Evolutionary conservation across 176 grass and related monocot genomes (phyloP), one percentile per base, ranked within the genome.

Genomic region (Stipa capillata): DNA sequence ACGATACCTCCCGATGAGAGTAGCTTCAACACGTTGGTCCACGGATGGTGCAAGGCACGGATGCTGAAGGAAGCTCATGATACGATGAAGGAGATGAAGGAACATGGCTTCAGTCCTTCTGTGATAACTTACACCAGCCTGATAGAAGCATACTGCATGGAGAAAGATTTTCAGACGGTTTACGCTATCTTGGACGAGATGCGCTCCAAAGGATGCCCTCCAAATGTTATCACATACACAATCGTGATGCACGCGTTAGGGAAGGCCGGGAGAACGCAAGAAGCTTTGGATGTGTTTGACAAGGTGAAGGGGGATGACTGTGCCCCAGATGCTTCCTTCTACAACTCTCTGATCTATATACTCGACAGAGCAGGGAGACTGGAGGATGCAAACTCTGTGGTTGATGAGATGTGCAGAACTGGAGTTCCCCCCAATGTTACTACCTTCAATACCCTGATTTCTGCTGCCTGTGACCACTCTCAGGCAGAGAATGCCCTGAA

Each of bases 281-380:
- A 97, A 88, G 93, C 93, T 80, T 53, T 97, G 35, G 72, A 84
- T 73, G 58, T 80, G 63, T 91, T 78, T 84, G 59, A 79, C 54
- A 93, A 72, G 79, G 87, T 93, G 77, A 97, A 86, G 77, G 57
- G 51, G 23, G 88, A 90, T 82, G 83, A 70, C 6, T 90, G 85
- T 63, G 45, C 18, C 59, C 93, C 83, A 72, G 93, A 97, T 42
- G 52, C 70, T 34, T 93, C 93, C 61, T 90, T 88, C 72, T 97
- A 93, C 64, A 97, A 97, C 60, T 97, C 90, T 83, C 84, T 97
- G 16, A 93, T 97, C 50, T 97, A 90, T 61, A 90, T 90, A 81
- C 76, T 90, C 61, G 83, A 87, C 50, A 88, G 80, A 83, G 70
- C 83, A 42, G 90, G 93, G 41, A 65, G 76, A 59, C 69, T 90